phyloP scores from a whole-genome alignment of 2,329 filamentous ascomycete species.

The Cryoendolithus antarcticus region DNA sequence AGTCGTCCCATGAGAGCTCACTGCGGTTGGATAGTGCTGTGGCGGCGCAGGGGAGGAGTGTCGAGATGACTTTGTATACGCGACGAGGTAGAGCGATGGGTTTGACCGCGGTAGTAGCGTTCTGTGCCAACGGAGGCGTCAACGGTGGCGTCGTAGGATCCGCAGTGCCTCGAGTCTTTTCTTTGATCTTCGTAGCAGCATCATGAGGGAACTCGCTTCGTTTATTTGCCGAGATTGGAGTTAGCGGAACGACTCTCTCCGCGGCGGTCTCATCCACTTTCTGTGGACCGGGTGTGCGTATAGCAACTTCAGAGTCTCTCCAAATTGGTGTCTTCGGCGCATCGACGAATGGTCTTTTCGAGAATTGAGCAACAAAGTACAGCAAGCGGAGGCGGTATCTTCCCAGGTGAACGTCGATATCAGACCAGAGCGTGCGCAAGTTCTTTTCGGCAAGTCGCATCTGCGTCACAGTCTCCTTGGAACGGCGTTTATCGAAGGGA shows the following conservation, averaged over 20 bases:
- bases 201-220: too few species aligned
- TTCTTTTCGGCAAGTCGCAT: conserved; percentile 36
- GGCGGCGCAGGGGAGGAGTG: conserved; percentile 28
- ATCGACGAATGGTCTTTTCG: too few species aligned
- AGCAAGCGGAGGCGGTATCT: neutral
- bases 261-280: too few species aligned
- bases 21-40: conserved; percentile 27
- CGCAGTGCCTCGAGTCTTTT: too few species aligned
- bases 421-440: conserved; percentile 38
- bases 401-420: conserved; percentile 2
- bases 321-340: too few species aligned
- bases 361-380: too few species aligned
- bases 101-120: neutral
- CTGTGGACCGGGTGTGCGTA: too few species aligned
- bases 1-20: conserved; percentile 42
- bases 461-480: conserved; percentile 31
- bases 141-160: neutral
- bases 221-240: too few species aligned
- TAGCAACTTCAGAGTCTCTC: too few species aligned
- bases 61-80: conserved; percentile 29
- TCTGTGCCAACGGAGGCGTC: neutral
- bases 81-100: conserved; percentile 10
- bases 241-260: too few species aligned
- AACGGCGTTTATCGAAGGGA: conserved; percentile 37
- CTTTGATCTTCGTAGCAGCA: too few species aligned